phyloP scores from a whole-genome alignment of 768 basidiomycete species.

The Neoboletus subvelutipes region DNA sequence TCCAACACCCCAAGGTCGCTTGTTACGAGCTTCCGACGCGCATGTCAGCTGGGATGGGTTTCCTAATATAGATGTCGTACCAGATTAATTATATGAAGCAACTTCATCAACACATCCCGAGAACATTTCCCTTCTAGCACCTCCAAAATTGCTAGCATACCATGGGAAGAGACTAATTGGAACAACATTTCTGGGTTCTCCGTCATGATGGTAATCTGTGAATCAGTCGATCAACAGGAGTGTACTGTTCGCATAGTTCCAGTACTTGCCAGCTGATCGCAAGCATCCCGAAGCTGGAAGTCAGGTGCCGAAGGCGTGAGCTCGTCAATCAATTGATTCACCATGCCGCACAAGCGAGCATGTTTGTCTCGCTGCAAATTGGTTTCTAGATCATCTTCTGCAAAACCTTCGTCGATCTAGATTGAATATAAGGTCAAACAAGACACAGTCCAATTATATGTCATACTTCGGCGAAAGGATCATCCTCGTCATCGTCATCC shows the following conservation, averaged over 20 bases:
- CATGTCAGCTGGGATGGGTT: neutral
- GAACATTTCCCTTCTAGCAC: constrained; percentile 86
- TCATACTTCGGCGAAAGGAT: constrained; percentile 91
- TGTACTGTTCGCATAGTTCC: neutral
- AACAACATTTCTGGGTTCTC: constrained; percentile 83
- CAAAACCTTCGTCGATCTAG: constrained; percentile 91
- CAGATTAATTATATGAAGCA: constrained; percentile 87
- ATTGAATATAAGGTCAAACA: constrained; percentile 4
- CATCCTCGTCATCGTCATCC: constrained; percentile 87
- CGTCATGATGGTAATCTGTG: constrained; percentile 69
- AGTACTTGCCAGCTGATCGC: constrained; percentile 76
- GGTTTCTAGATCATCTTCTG: constrained; percentile 87
- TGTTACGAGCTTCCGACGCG: constrained; percentile 49
- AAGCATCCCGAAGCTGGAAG: constrained; percentile 79
- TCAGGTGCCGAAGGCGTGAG: constrained; percentile 80
- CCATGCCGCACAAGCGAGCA: constrained; percentile 77
- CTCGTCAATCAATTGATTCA: constrained; percentile 84
- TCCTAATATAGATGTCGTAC: constrained; percentile 40
- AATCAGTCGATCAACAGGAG: neutral
- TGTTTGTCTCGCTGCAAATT: constrained; percentile 93
- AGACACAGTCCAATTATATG: neutral
- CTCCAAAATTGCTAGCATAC: constrained; percentile 92
- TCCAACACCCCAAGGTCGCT: constrained; percentile 85
- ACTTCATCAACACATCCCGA: constrained; percentile 79
- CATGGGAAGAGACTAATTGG: constrained; percentile 90